phyloP scores from a whole-genome alignment of 192 early-diverging fungal species.

The Entophlyctis luteolus region DNA sequence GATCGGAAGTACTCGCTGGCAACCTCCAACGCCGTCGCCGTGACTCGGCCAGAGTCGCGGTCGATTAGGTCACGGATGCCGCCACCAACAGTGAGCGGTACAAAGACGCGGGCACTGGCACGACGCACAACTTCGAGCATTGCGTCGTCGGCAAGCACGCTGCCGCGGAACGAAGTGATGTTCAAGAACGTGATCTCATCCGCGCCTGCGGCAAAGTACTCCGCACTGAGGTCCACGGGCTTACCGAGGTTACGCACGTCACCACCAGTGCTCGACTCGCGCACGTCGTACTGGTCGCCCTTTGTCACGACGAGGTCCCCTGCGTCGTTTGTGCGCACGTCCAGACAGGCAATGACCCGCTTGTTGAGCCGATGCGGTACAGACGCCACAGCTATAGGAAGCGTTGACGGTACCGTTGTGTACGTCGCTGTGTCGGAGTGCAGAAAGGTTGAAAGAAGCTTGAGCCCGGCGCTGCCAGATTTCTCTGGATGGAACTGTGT shows the following conservation, averaged over 20 bases:
- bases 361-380: constrained; percentile 65
- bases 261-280: constrained; percentile 60
- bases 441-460: constrained; percentile 78
- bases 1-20: constrained; percentile 98
- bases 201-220: constrained; percentile 93
- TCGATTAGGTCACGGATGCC: constrained; percentile 92
- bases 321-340: constrained; percentile 92
- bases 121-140: constrained; percentile 92
- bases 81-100: constrained; percentile 98
- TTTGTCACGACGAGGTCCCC: constrained; percentile 99
- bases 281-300: constrained; percentile 98
- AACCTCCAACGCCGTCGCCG: constrained; percentile 83
- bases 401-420: constrained; percentile 7
- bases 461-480: constrained; percentile 83
- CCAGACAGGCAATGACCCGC: constrained; percentile 94
- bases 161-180: constrained; percentile 95
- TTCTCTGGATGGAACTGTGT: constrained; percentile 99
- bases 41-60: constrained; percentile 60
- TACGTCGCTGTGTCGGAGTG: constrained; percentile 28
- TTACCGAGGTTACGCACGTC: constrained; percentile 94
- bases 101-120: constrained; percentile 89
- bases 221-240: constrained; percentile 86
- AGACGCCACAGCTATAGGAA: background rate
- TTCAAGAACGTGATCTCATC: constrained; percentile 99
- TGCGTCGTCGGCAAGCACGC: constrained; percentile 83